Evolutionary conservation across 179 eudicot genomes (phyloP).

Genomic region (Nepenthes alata): DNA sequence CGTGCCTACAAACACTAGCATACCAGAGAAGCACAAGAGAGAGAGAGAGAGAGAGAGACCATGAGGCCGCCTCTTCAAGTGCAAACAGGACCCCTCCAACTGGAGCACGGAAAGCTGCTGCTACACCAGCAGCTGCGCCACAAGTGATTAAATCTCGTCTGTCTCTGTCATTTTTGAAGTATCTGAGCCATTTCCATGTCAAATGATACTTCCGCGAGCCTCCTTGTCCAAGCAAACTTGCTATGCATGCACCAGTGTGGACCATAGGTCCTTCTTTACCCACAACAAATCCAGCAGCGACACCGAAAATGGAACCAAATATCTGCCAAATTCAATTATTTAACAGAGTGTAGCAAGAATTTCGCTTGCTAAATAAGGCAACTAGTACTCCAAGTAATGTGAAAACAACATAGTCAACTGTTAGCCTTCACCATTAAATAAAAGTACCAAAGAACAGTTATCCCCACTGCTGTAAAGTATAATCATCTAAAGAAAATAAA

Average conservation of each 20-base stretch:
- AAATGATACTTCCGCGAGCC: slow-evolving; percentile 20
- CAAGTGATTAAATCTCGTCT: slow-evolving; percentile 28
- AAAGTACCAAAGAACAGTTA: too few relatives aligned
- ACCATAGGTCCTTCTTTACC: slow-evolving; percentile 37
- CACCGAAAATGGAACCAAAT: slow-evolving; percentile 22
- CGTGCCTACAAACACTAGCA: too few relatives aligned
- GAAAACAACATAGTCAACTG: not conserved
- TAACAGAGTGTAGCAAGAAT: not conserved
- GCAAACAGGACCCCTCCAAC: slow-evolving; percentile 33
- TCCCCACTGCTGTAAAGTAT: too few relatives aligned
- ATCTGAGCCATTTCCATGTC: slow-evolving; percentile 24
- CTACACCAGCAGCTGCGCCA: slow-evolving; percentile 32
- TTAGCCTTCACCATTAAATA: not conserved
- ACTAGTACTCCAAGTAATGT: not conserved
- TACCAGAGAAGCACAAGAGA: not conserved
- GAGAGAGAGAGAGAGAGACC: slow-evolving; percentile 11
- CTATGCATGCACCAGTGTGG: slow-evolving; percentile 31
- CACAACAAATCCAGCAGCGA: slow-evolving; percentile 25
- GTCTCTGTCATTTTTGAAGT: slow-evolving; percentile 25
- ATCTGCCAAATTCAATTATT: slow-evolving; percentile 10
- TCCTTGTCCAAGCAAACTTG: slow-evolving; percentile 25
- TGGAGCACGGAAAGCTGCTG: slow-evolving; percentile 32
- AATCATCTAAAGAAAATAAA: too few relatives aligned
- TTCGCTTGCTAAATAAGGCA: not conserved
- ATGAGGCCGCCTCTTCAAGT: slow-evolving; percentile 28